phyloP scores from a whole-genome alignment of 306 rosid genomes.

The Abrus precatorius region DNA sequence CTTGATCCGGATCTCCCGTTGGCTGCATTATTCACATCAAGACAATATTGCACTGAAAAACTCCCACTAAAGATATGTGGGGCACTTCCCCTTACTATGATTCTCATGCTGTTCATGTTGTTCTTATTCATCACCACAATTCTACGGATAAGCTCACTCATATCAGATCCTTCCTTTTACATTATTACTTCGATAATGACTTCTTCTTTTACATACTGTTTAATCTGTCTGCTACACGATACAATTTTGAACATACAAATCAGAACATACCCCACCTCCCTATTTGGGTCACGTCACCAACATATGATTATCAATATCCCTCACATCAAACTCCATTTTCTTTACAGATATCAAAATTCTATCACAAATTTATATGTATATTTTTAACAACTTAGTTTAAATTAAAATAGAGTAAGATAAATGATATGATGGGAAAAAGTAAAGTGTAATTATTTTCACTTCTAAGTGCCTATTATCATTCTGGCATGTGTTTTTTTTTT shows the following conservation, averaged over 20 bases:
- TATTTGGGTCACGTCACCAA: not conserved
- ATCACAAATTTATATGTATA: no score
- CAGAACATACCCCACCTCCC: constrained; percentile 14
- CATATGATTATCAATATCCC: no score
- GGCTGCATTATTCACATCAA: constrained; percentile 36
- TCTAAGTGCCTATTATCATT: no score
- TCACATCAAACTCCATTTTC: no score
- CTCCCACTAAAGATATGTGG: constrained; percentile 34
- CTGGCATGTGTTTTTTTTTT: no score
- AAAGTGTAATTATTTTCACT: no score
- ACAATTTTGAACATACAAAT: constrained; percentile 14
- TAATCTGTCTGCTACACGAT: constrained; percentile 13
- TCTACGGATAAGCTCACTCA: constrained; percentile 34
- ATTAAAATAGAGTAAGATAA: no score
- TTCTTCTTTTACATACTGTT: constrained; percentile 24
- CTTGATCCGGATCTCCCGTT: constrained; percentile 53
- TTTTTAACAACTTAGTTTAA: no score
- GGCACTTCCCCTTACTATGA: not conserved
- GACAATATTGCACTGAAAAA: constrained; percentile 43
- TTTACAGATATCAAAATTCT: no score
- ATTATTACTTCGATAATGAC: constrained; percentile 20
- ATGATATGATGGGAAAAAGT: no score
- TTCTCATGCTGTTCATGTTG: not conserved
- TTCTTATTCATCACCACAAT: not conserved
- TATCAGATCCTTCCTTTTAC: constrained; percentile 36